These are phyloP conservation scores for Gaultheria prostrata DNA, from an alignment of 148 eudicot species.

Conservation along the genomic window DNA sequence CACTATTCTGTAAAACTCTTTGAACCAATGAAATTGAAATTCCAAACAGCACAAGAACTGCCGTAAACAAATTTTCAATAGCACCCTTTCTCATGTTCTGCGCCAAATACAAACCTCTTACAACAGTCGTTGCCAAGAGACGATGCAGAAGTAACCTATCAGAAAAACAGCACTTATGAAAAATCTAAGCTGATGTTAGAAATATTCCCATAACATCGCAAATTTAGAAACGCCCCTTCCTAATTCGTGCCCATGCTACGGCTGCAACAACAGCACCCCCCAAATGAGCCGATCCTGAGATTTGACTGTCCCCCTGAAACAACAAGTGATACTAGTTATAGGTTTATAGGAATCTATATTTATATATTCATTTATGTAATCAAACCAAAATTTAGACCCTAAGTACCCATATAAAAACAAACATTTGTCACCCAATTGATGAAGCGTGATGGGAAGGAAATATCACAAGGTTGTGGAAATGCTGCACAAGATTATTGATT, in stretches of 20 bases:
- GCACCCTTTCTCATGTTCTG: background rate
- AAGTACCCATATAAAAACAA: background rate
- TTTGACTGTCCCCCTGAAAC: conserved; percentile 61
- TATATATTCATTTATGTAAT: no score
- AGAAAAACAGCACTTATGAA: background rate
- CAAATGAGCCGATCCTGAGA: conserved; percentile 80
- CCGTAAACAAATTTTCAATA: background rate
- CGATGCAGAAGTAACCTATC: background rate
- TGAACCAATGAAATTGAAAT: no score
- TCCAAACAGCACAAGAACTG: no score
- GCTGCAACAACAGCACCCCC: conserved; percentile 86
- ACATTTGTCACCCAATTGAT: background rate
- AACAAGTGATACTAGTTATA: background rate
- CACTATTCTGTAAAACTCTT: no score
- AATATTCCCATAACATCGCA: background rate
- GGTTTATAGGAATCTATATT: no score
- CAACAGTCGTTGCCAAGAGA: background rate
- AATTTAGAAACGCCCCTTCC: conserved; percentile 43
- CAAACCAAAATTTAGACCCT: background rate
- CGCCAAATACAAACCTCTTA: background rate
- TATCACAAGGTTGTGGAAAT: background rate
- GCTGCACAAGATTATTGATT: background rate
- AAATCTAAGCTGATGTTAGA: background rate
- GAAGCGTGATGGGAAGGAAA: background rate
- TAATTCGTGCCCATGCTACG: conserved; percentile 48